phyloP scores from a whole-genome alignment of 371 early-diverging fungal species.

The Mucor sp. region DNA sequence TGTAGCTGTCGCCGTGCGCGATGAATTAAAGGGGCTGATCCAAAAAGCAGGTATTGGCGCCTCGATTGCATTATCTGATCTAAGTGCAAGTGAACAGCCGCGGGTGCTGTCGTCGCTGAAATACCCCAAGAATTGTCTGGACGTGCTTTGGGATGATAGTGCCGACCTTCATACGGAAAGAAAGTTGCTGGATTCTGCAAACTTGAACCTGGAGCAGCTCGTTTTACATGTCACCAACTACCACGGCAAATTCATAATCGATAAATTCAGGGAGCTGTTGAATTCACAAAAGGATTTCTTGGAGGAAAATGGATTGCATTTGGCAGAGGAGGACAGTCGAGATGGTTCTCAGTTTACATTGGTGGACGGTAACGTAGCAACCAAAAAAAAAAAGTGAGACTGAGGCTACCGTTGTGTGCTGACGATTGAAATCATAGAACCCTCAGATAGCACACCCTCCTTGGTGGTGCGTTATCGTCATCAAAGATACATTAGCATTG shows the following conservation, averaged over 20 bases:
- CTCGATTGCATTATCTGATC: constrained; percentile 31
- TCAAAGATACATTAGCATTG: constrained; percentile 57
- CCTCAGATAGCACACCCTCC: constrained; percentile 16
- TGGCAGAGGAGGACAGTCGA: constrained; percentile 20
- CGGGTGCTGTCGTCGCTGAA: constrained; percentile 40
- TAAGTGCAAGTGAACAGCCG: constrained; percentile 26
- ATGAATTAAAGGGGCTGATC: constrained; percentile 45
- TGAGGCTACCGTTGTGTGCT: neutral
- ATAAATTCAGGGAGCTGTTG: constrained; percentile 47
- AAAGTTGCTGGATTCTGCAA: constrained; percentile 46
- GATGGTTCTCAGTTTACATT: neutral
- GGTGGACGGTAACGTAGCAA: neutral
- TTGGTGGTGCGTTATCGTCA: constrained; percentile 54
- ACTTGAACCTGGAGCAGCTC: constrained; percentile 52
- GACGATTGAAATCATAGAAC: neutral
- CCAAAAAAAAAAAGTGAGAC: neutral
- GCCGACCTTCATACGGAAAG: constrained; percentile 31
- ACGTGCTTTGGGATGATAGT: constrained; percentile 40
- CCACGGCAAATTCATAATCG: constrained; percentile 52
- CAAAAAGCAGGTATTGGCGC: constrained; percentile 52
- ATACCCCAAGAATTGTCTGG: constrained; percentile 42
- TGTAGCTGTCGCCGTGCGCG: constrained; percentile 32
- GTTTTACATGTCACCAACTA: constrained; percentile 52
- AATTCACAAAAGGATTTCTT: constrained; percentile 34
- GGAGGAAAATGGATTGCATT: constrained; percentile 36